Conservation (phyloP, 345 rosid genomes). For the Euphorbia peplus region DNA sequence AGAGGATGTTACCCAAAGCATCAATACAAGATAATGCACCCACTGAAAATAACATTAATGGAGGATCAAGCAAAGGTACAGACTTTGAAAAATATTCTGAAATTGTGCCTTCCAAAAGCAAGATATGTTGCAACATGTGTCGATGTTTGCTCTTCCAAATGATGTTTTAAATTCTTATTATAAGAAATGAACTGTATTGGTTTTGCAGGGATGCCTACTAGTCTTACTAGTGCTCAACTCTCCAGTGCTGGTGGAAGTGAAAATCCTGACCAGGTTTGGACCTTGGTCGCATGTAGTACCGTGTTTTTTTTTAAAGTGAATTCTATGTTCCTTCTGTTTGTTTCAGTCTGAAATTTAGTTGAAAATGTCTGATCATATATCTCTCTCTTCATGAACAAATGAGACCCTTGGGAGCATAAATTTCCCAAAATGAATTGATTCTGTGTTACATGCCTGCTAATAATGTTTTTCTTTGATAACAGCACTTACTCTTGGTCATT, state of each 20-base stretch:
- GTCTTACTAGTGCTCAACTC: constrained; percentile 16
- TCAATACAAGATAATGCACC: constrained; percentile 22
- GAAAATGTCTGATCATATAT: not conserved
- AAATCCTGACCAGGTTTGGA: constrained; percentile 31
- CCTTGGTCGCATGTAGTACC: not conserved
- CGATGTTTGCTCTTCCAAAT: not conserved
- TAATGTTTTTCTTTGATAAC: not conserved
- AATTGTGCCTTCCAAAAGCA: constrained; percentile 24
- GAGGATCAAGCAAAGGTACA: not conserved
- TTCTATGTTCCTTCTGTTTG: too few species aligned
- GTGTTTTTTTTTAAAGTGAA: not conserved
- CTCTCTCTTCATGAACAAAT: not conserved
- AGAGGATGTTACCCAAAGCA: not conserved
- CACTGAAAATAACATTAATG: constrained; percentile 16
- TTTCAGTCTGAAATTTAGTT: not conserved
- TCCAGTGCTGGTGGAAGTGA: constrained; percentile 18
- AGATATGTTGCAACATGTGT: constrained; percentile 6
- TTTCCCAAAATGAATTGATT: not conserved
- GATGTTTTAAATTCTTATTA: not conserved
- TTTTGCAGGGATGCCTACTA: constrained; percentile 29
- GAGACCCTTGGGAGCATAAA: not conserved
- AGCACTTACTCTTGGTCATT: not conserved
- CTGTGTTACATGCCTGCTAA: not conserved
- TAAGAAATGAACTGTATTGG: constrained; percentile 3
- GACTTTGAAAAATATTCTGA: constrained; percentile 8